Percentiles rank a stretch among this genome's conserved stretches.
These are phyloP conservation scores for Lachnellula suecica DNA, from an alignment of 2,329 filamentous ascomycete genomes.

Conservation along the genomic window DNA sequence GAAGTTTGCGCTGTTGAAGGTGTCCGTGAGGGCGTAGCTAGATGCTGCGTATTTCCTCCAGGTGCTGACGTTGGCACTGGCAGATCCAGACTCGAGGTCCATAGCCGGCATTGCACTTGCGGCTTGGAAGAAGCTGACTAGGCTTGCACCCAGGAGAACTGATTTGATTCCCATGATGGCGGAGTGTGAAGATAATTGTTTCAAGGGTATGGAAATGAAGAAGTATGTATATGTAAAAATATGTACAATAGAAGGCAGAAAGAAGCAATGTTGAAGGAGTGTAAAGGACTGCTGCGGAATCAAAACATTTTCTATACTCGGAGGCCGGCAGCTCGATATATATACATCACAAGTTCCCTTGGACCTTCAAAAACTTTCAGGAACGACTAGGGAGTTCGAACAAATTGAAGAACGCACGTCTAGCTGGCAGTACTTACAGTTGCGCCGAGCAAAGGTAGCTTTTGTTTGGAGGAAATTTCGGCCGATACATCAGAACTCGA, in stretches of 20 bases:
- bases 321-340: not conserved
- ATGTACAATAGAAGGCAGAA: conserved; percentile 1
- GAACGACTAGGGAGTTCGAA: not conserved
- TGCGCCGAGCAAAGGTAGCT: not conserved
- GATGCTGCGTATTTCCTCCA: conserved; percentile 6
- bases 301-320: not conserved
- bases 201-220: not conserved
- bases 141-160: conserved; percentile 2
- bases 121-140: conserved; percentile 10
- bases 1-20: conserved; percentile 43
- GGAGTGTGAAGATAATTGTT: not conserved
- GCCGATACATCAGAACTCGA: not conserved
- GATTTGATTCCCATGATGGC: conserved; percentile 9
- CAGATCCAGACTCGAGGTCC: conserved; percentile 11
- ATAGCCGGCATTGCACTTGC: conserved; percentile 5
- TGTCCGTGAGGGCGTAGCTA: conserved; percentile 31
- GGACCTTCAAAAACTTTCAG: too few species aligned
- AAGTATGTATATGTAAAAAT: conserved; percentile 2
- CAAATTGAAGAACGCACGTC: not conserved
- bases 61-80: conserved; percentile 5
- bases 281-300: not conserved
- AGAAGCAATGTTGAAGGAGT: not conserved
- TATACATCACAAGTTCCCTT: not conserved
- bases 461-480: not conserved
- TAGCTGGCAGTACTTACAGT: not conserved